Evolutionary conservation across 768 basidiomycete species (phyloP).

Genomic region (Termitomyces sp.): DNA sequence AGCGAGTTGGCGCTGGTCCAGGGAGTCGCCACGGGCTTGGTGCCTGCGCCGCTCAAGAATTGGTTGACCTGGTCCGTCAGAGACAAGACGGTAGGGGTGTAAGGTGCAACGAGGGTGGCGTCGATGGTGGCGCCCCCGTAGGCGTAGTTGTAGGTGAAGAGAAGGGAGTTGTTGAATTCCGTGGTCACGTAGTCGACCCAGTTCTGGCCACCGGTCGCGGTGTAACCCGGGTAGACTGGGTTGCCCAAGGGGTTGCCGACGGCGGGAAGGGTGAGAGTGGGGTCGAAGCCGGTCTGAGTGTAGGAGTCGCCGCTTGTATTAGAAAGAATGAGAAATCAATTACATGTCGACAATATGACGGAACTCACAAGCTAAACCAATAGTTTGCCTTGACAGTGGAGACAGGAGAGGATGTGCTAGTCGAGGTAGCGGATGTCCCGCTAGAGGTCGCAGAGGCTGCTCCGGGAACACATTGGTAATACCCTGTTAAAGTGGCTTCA

Average conservation of each 20-base stretch:
- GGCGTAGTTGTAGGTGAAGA: conserved; percentile 62
- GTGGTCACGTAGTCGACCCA: conserved; percentile 54
- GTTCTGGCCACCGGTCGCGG: conserved; percentile 49
- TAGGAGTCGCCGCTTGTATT: conserved; percentile 50
- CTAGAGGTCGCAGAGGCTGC: background rate
- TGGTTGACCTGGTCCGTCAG: conserved; percentile 57
- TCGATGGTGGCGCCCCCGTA: conserved; percentile 65
- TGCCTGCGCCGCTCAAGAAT: conserved; percentile 41
- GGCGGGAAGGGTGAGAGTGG: conserved; percentile 33
- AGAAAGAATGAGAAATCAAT: background rate
- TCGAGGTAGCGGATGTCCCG: conserved; percentile 1
- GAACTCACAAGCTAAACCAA: conserved; percentile 53
- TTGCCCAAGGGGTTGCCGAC: conserved; percentile 46
- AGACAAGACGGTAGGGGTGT: conserved; percentile 42
- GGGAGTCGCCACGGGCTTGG: conserved; percentile 41
- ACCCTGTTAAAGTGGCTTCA: conserved; percentile 21
- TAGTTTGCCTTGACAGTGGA: conserved; percentile 28
- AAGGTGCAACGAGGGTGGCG: conserved; percentile 48
- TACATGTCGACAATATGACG: background rate
- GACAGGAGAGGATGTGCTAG: conserved; percentile 5
- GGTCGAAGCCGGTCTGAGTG: conserved; percentile 48
- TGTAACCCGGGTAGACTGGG: conserved; percentile 48
- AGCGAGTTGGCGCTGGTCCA: conserved; percentile 55
- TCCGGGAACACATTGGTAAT: conserved; percentile 33
- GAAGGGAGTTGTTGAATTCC: conserved; percentile 43